Evolutionary conservation across 2,329 filamentous ascomycete genomes (phyloP).

Genomic region (Microthyrium microscopicum): DNA sequence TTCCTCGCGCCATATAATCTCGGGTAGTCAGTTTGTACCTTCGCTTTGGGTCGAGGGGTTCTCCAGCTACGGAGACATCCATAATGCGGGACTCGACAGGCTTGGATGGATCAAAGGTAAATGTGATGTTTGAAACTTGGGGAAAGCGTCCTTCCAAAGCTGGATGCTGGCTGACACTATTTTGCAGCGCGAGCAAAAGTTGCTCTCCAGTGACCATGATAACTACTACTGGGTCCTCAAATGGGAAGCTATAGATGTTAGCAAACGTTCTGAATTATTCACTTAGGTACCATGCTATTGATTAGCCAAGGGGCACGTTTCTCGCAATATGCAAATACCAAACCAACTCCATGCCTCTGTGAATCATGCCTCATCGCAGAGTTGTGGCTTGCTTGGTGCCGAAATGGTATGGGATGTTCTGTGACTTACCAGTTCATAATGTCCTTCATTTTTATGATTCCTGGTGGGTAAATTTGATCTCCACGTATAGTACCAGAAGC

Average conservation of each 20-base stretch:
- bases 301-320: too few species aligned
- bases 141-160: slow-evolving; percentile 71
- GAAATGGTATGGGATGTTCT: neutral
- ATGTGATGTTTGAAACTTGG: slow-evolving; percentile 70
- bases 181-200: slow-evolving; percentile 68
- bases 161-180: slow-evolving; percentile 63
- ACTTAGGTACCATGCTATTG: too few species aligned
- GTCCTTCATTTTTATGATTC: slow-evolving; percentile 60
- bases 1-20: slow-evolving; percentile 78
- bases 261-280: neutral
- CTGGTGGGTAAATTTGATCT: slow-evolving; percentile 75
- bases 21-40: slow-evolving; percentile 62
- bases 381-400: neutral
- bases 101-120: slow-evolving; percentile 50
- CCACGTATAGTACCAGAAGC: slow-evolving; percentile 73
- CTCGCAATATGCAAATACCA: neutral
- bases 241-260: slow-evolving; percentile 45
- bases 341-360: neutral
- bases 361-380: too few species aligned
- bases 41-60: slow-evolving; percentile 43
- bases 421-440: slow-evolving; percentile 49
- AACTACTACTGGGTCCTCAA: slow-evolving; percentile 77
- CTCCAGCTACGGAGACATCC: slow-evolving; percentile 42
- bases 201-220: slow-evolving; percentile 54
- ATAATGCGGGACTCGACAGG: slow-evolving; percentile 46